phyloP scores from a whole-genome alignment of 768 basidiomycete genomes.

The Xerocomus spinulosus region DNA sequence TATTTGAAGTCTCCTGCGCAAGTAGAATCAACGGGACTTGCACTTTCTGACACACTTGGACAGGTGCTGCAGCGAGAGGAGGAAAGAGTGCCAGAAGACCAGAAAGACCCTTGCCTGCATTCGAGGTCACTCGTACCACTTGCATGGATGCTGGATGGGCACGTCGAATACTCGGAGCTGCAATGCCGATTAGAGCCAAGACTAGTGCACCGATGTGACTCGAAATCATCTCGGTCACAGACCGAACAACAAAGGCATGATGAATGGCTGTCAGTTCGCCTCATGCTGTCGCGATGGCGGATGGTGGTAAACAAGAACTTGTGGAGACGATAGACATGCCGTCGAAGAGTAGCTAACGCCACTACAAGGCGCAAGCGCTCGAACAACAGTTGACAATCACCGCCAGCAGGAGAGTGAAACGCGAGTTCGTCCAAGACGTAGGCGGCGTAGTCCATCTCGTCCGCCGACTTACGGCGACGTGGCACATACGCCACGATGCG shows the following conservation, averaged over 20 bases:
- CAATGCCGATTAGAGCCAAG: constrained; percentile 5
- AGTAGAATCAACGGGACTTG: constrained; percentile 4
- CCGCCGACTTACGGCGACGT: neutral
- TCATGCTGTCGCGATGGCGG: neutral
- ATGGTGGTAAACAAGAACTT: constrained; percentile 10
- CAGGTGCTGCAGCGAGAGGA: constrained; percentile 25
- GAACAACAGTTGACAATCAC: constrained; percentile 8
- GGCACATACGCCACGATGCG: constrained; percentile 22
- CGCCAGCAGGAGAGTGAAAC: constrained; percentile 1
- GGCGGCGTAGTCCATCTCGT: constrained; percentile 6
- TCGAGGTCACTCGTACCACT: neutral
- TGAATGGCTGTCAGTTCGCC: neutral
- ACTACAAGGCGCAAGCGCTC: constrained; percentile 18
- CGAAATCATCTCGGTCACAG: constrained; percentile 2
- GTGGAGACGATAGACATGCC: constrained; percentile 16
- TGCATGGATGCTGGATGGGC: constrained; percentile 10
- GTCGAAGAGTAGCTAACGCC: constrained; percentile 18
- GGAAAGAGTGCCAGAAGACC: constrained; percentile 5
- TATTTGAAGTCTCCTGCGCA: constrained; percentile 2
- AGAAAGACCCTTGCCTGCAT: neutral
- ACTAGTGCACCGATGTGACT: constrained; percentile 4
- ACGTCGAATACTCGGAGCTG: constrained; percentile 25
- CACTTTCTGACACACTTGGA: constrained; percentile 8
- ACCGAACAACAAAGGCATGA: neutral
- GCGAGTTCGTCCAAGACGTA: constrained; percentile 23